These are phyloP conservation scores for Cyclotella choctawhatcheeana DNA, from an alignment of 108 stramenopile genomes.

Conservation along the genomic window DNA sequence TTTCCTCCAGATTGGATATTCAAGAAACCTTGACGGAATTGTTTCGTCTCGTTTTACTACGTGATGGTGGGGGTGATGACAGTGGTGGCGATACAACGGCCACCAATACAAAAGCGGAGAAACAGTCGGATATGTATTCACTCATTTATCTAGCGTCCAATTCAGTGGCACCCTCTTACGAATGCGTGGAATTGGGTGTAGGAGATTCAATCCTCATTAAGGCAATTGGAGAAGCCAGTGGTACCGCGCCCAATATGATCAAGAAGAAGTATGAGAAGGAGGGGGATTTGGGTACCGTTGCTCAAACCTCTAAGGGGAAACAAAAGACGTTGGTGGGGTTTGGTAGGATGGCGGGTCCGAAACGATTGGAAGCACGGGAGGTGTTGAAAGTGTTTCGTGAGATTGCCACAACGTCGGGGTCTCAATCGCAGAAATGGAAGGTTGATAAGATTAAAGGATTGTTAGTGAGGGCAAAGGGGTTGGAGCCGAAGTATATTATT, in stretches of 20 bases:
- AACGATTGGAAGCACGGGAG: conserved; percentile 64
- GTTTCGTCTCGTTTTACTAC: conserved; percentile 63
- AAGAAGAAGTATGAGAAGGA: conserved; percentile 82
- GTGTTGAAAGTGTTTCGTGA: conserved; percentile 73
- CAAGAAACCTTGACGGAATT: conserved; percentile 78
- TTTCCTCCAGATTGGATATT: conserved; percentile 87
- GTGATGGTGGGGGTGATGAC: conserved; percentile 38
- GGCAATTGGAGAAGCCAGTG: conserved; percentile 91
- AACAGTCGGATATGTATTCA: conserved; percentile 70
- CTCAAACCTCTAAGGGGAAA: conserved; percentile 77
- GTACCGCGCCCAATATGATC: conserved; percentile 67
- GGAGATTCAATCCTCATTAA: conserved; percentile 96
- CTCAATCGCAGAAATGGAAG: conserved; percentile 91
- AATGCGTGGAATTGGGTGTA: conserved; percentile 96
- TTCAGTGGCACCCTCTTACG: conserved; percentile 93
- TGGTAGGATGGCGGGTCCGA: conserved; percentile 67
- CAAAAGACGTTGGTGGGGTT: conserved; percentile 89
- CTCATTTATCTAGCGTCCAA: conserved; percentile 89
- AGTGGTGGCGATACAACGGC: not conserved
- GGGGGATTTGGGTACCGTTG: conserved; percentile 96
- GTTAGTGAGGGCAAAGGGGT: conserved; percentile 75
- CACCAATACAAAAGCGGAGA: not conserved
- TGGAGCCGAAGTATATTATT: conserved; percentile 96
- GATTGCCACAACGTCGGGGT: conserved; percentile 87
- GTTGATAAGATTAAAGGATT: conserved; percentile 93